These are phyloP conservation scores for Fraxinus dipetala DNA, from an alignment of 305 asterid genomes.

Conservation along the genomic window DNA sequence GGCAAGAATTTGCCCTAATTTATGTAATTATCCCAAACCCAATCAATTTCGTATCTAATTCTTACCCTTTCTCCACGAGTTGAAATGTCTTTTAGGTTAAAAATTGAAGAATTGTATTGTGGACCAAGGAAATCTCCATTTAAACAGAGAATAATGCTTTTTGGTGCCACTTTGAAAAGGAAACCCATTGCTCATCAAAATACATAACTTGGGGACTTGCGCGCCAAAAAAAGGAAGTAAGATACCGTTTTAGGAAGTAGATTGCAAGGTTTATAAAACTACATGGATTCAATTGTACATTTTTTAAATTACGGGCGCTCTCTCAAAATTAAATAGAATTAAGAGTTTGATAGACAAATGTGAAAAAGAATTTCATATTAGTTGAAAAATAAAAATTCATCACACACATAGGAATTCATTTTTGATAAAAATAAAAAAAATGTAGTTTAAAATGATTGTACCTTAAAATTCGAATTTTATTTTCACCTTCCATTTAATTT, in stretches of 20 bases:
- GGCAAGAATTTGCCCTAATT: neutral
- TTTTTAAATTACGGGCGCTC: neutral
- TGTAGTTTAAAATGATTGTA: too few relatives aligned
- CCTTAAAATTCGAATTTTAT: too few relatives aligned
- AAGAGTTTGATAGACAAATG: too few relatives aligned
- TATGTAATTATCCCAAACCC: neutral
- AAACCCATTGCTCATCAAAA: neutral
- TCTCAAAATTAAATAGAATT: neutral
- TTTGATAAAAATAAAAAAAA: too few relatives aligned
- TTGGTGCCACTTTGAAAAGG: neutral
- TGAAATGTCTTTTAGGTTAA: neutral
- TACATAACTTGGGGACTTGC: neutral
- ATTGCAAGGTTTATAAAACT: neutral
- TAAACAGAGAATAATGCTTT: too few relatives aligned
- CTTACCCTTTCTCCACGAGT: neutral
- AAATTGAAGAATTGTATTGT: neutral
- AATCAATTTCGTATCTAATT: neutral
- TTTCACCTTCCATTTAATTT: too few relatives aligned
- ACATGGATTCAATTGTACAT: neutral
- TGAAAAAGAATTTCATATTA: too few relatives aligned
- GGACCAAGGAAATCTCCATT: neutral
- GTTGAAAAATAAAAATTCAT: too few relatives aligned
- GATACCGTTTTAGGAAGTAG: neutral
- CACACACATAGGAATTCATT: too few relatives aligned
- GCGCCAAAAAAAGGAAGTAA: neutral